A percentile compares a stretch with the other conserved stretches of the same genome.
These are phyloP conservation scores for Salvia sclarea DNA, from an alignment of 305 asterid species.

Conservation along the genomic window DNA sequence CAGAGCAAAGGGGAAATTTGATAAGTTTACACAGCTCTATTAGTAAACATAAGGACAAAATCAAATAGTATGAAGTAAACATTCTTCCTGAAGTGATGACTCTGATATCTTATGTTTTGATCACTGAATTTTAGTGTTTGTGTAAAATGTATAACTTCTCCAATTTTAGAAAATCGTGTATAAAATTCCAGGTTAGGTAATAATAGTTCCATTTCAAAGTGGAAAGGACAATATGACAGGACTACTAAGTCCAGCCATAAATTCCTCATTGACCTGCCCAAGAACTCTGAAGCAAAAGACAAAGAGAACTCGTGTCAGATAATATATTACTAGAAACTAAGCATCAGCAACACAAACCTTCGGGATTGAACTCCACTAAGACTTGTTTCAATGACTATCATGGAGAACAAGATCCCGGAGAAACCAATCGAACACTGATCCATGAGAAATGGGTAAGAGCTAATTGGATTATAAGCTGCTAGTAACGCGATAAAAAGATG, in stretches of 20 bases:
- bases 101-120: neutral
- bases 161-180: neutral
- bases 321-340: neutral
- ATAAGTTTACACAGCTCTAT: constrained; percentile 30
- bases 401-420: constrained; percentile 92
- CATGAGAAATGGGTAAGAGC: constrained; percentile 47
- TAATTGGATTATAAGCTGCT: constrained; percentile 66
- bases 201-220: neutral
- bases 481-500: constrained; percentile 67
- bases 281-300: constrained; percentile 14
- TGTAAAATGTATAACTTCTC: neutral
- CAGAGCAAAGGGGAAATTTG: constrained; percentile 31
- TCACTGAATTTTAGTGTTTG: neutral
- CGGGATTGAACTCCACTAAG: constrained; percentile 87
- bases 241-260: neutral
- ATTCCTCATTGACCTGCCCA: neutral
- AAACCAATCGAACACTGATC: constrained; percentile 91
- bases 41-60: neutral
- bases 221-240: constrained; percentile 5
- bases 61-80: constrained; percentile 6
- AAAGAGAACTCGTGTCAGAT: neutral
- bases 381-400: constrained; percentile 94
- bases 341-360: constrained; percentile 55
- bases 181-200: neutral
- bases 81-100: neutral